Evolutionary conservation across 2,329 filamentous ascomycete genomes (phyloP).

Genomic region (Colletotrichum sp.): DNA sequence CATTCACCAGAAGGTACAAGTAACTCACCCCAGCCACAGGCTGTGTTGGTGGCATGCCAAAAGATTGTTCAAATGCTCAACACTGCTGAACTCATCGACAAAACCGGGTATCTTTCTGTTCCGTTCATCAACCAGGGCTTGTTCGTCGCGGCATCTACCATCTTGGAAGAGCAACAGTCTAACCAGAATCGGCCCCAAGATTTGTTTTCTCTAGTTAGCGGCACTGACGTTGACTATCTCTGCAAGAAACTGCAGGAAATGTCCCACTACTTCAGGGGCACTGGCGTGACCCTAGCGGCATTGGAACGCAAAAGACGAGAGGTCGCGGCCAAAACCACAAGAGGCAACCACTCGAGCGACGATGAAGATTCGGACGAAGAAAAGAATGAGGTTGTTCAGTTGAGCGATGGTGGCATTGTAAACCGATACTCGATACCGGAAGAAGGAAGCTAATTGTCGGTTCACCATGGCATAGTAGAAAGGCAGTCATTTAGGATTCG

Average conservation of each 20-base stretch:
- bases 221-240: neutral
- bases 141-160: neutral
- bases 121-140: neutral
- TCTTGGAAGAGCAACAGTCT: neutral
- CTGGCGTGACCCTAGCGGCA: neutral
- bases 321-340: neutral
- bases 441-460: neutral
- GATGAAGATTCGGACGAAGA: neutral
- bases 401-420: neutral
- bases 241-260: neutral
- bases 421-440: neutral
- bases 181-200: neutral
- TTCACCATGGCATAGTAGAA: neutral
- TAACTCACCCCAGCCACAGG: neutral
- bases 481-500: neutral
- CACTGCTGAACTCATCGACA: neutral
- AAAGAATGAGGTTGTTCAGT: neutral
- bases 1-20: neutral
- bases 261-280: neutral
- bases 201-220: neutral
- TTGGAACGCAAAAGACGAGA: neutral
- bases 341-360: neutral
- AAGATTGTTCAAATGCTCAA: neutral
- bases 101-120: neutral
- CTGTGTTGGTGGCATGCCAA: neutral